Evolutionary conservation across 2,329 filamentous ascomycete genomes (phyloP).

Genomic region (Ophiobolus disseminans): DNA sequence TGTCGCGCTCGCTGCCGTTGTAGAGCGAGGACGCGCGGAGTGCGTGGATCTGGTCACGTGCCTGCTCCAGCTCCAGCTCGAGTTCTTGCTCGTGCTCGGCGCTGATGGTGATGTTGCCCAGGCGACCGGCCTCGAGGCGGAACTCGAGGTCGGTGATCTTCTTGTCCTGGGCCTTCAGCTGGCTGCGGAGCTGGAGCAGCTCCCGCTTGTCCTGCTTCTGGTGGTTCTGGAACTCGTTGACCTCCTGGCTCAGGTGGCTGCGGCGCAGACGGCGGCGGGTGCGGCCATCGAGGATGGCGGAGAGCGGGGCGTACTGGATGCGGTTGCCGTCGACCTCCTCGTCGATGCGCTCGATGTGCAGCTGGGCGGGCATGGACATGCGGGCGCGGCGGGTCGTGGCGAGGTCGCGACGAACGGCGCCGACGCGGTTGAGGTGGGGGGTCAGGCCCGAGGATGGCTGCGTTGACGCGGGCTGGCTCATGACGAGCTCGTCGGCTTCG

Average conservation of each 20-base stretch:
- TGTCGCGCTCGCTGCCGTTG: conserved; percentile 33
- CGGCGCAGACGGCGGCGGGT: conserved; percentile 50
- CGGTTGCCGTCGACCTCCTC: conserved; percentile 28
- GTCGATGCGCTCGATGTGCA: conserved; percentile 34
- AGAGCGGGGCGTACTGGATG: conserved; percentile 46
- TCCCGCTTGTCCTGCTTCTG: conserved; percentile 48
- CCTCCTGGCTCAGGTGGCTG: conserved; percentile 51
- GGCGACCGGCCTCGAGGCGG: conserved; percentile 44
- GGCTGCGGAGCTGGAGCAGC: conserved; percentile 44
- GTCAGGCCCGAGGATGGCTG: conserved; percentile 41
- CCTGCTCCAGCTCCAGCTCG: conserved; percentile 43
- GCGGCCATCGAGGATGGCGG: conserved; percentile 41
- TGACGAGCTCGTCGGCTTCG: conserved; percentile 23
- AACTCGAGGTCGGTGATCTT: conserved; percentile 47
- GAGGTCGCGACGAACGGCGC: conserved; percentile 33
- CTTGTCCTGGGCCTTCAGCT: conserved; percentile 48
- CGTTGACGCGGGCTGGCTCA: conserved; percentile 26
- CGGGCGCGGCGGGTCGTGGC: conserved; percentile 37
- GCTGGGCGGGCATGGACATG: conserved; percentile 47
- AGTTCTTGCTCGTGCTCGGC: conserved; percentile 45
- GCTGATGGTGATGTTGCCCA: conserved; percentile 49
- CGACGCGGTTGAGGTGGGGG: conserved; percentile 41
- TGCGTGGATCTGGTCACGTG: conserved; percentile 45
- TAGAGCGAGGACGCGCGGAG: conserved; percentile 42
- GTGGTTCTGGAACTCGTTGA: conserved; percentile 49